Conservation (phyloP, 768 basidiomycete species). For the Agaricus blazei region DNA sequence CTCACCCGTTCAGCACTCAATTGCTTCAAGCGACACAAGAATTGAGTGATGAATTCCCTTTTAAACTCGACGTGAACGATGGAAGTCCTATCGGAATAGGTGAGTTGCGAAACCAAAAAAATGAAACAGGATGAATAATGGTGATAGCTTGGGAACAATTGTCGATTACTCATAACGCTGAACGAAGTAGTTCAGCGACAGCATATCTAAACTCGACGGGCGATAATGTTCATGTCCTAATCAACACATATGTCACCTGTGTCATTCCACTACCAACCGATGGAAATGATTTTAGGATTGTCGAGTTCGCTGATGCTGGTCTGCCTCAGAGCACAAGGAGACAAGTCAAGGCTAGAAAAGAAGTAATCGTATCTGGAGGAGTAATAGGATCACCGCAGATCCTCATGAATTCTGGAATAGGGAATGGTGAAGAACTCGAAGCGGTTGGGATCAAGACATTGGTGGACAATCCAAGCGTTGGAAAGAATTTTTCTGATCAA, state of each 20-base stretch:
- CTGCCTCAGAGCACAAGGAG: constrained; percentile 3
- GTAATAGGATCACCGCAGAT: constrained; percentile 15
- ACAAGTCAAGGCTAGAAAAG: constrained; percentile 12
- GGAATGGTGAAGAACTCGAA: constrained; percentile 27
- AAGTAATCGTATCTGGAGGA: constrained; percentile 16
- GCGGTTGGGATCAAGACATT: constrained; percentile 31
- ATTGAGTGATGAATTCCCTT: constrained; percentile 8
- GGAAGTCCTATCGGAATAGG: constrained; percentile 10
- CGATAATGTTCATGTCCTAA: constrained; percentile 7
- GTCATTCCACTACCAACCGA: not conserved
- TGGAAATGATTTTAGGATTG: constrained; percentile 14
- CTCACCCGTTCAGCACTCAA: constrained; percentile 7
- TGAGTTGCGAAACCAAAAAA: not conserved
- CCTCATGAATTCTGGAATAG: constrained; percentile 39
- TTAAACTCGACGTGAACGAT: constrained; percentile 9
- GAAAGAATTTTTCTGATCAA: constrained; percentile 44
- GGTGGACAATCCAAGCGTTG: constrained; percentile 36
- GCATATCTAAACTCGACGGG: constrained; percentile 7
- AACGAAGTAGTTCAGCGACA: constrained; percentile 12
- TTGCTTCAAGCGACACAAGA: not conserved
- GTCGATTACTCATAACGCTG: constrained; percentile 8
- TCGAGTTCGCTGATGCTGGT: constrained; percentile 14
- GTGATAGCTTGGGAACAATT: constrained; percentile 11
- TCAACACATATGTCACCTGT: constrained; percentile 11
- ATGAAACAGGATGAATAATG: not conserved